Conservation (phyloP, 2,329 filamentous ascomycete genomes). For the Whalleya microplaca region DNA sequence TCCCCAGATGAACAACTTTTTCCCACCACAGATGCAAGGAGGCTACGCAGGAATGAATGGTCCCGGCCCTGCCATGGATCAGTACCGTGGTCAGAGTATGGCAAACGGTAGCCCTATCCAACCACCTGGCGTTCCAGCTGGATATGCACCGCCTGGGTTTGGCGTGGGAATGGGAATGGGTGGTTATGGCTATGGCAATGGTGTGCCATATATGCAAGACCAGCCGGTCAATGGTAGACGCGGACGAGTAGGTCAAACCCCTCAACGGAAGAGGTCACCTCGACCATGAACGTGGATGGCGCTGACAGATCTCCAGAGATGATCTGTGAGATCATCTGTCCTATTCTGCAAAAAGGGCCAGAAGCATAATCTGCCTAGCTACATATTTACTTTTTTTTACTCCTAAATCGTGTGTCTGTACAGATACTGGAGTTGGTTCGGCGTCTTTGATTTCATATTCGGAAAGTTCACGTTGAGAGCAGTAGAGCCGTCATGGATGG, state of each 20-base stretch:
- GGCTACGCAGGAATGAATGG: constrained; percentile 58
- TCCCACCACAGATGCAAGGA: constrained; percentile 58
- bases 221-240: constrained; percentile 60
- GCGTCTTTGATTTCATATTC: constrained; percentile 28
- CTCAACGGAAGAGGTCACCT: constrained; percentile 39
- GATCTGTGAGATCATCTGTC: constrained; percentile 24
- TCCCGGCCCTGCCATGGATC: constrained; percentile 54
- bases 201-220: constrained; percentile 59
- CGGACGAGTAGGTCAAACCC: constrained; percentile 58
- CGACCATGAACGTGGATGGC: constrained; percentile 29
- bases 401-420: constrained; percentile 21
- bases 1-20: constrained; percentile 61
- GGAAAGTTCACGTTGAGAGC: constrained; percentile 9
- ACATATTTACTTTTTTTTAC: constrained; percentile 15
- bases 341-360: constrained; percentile 16
- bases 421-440: constrained; percentile 31
- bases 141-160: constrained; percentile 40
- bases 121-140: constrained; percentile 41
- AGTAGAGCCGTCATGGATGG: constrained; percentile 14
- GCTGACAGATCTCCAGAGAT: constrained; percentile 38
- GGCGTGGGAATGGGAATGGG: constrained; percentile 38
- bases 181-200: constrained; percentile 45
- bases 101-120: constrained; percentile 57
- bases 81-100: constrained; percentile 57
- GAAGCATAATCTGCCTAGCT: constrained; percentile 13